A percentile compares a stretch with the other conserved stretches of the same genome.
phyloP scores from a whole-genome alignment of 2,329 filamentous ascomycete species.

The Arthroderma sp. region DNA sequence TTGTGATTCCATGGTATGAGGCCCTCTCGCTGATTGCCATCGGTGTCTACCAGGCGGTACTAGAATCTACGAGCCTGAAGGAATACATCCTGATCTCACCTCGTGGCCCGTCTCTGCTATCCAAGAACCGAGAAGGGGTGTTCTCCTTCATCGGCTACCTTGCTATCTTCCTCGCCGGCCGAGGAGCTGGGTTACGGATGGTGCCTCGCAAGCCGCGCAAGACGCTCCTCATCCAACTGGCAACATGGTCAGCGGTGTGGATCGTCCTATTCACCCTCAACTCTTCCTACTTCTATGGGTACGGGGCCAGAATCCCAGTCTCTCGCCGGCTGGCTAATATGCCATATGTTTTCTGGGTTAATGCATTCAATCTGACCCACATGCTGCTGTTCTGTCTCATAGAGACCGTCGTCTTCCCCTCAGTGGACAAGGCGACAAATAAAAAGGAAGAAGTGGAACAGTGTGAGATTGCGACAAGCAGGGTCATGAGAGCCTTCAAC shows the following conservation, averaged over 20 bases:
- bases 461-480: conserved; percentile 61
- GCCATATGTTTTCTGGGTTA: conserved; percentile 85
- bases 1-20: conserved; percentile 63
- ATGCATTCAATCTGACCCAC: conserved; percentile 81
- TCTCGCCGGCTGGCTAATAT: conserved; percentile 86
- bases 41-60: conserved; percentile 57
- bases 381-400: conserved; percentile 65
- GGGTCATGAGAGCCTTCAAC: conserved; percentile 72
- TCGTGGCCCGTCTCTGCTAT: conserved; percentile 59
- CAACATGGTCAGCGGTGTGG: conserved; percentile 57
- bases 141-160: conserved; percentile 91
- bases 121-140: conserved; percentile 88
- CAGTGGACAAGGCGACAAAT: conserved; percentile 48
- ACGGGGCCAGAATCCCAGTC: conserved; percentile 53
- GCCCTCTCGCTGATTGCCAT: conserved; percentile 58
- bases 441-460: conserved; percentile 50
- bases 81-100: conserved; percentile 72
- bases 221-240: conserved; percentile 52
- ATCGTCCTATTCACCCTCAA: conserved; percentile 55
- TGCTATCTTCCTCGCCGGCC: conserved; percentile 84
- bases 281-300: conserved; percentile 57
- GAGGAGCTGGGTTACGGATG: conserved; percentile 67
- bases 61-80: conserved; percentile 69
- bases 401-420: conserved; percentile 67
- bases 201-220: conserved; percentile 50